Conservation (phyloP, 78 protist genomes). For the Planoprotostelium fungivorum region DNA sequence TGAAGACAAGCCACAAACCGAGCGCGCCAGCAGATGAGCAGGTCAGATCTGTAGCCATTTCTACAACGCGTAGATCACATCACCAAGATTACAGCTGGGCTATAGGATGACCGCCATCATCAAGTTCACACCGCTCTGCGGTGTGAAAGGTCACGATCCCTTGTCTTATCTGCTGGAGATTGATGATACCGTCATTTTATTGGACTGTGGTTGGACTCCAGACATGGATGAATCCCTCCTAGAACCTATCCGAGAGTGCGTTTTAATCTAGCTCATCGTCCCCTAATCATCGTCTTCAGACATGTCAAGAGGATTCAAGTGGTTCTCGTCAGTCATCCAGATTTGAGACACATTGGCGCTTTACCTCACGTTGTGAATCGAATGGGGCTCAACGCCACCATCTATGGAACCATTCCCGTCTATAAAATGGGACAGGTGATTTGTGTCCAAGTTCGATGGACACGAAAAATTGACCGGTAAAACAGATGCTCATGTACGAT, state of each 20-base stretch:
- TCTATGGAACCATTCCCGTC: constrained; percentile 89
- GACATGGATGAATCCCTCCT: constrained; percentile 41
- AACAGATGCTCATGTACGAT: constrained; percentile 80
- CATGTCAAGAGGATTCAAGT: constrained; percentile 64
- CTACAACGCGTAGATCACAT: no score
- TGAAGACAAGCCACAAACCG: no score
- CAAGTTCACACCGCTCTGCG: constrained; percentile 56
- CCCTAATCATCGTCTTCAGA: not conserved
- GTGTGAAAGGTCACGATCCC: constrained; percentile 40
- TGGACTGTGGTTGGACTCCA: constrained; percentile 93
- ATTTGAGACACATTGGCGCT: constrained; percentile 85
- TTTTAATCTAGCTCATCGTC: not conserved
- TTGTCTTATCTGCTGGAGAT: constrained; percentile 75
- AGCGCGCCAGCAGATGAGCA: no score
- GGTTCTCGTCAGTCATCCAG: constrained; percentile 84
- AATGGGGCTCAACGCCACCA: constrained; percentile 60
- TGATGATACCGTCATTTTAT: constrained; percentile 81
- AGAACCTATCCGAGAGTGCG: constrained; percentile 26
- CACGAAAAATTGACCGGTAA: no score
- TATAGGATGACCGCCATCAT: constrained; percentile 39
- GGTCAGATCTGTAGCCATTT: no score
- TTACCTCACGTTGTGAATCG: constrained; percentile 72
- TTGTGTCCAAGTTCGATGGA: no score
- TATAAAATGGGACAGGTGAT: constrained; percentile 73
- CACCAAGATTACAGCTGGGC: no score